Base-by-base conservation (phyloP, 371 early-diverging fungal species). In the Lichtheimia ramosa region DNA sequence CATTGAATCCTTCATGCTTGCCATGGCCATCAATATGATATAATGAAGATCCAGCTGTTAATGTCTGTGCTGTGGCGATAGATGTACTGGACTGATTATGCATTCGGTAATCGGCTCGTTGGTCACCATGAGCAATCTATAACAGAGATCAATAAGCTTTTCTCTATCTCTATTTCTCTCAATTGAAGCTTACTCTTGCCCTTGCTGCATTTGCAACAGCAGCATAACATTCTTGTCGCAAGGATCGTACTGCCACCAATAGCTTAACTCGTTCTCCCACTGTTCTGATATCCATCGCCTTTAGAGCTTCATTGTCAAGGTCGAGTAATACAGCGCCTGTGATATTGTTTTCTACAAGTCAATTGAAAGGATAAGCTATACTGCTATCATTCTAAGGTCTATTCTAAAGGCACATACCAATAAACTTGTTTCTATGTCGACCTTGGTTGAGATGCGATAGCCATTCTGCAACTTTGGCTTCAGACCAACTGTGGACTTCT, bases 201-300 rank as follows among this genome's bases (percentile, higher is more conserved):
- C 77, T 58, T 10, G 74, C 73, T 21, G 71, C 70, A 48, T 59
- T 62, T 2, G 68, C 65, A 13, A 64, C 69, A 24, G 77, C 56
- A 23, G 69, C 56, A 49, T 87, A 74, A 53, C 90, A 89, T 51
- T 83, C 82, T 59, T 87, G 81, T 42, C 89, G 83, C 43, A 93
- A 70, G 3, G 79, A 68, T 50, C 86, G 88, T 48, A 96, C 87
- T 7, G 91, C 92, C 18, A 81, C 70, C 14, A 91, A 68, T 42
- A 97, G 71, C 52, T 89, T 75, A 21, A 94, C 89, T 34, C 95
- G 78, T 62, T 94, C 95, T 23, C 96, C 95, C 12, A 96, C 91
- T 1, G 89, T 87, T 48, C 70, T 70, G 39, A 97, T 85, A 13
- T 88, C 89, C 75, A 97, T 85, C 51, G 92, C 91, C 72, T 91